Base-by-base conservation (phyloP, 2,329 filamentous ascomycete genomes). In the Tolypocladium paradoxum region DNA sequence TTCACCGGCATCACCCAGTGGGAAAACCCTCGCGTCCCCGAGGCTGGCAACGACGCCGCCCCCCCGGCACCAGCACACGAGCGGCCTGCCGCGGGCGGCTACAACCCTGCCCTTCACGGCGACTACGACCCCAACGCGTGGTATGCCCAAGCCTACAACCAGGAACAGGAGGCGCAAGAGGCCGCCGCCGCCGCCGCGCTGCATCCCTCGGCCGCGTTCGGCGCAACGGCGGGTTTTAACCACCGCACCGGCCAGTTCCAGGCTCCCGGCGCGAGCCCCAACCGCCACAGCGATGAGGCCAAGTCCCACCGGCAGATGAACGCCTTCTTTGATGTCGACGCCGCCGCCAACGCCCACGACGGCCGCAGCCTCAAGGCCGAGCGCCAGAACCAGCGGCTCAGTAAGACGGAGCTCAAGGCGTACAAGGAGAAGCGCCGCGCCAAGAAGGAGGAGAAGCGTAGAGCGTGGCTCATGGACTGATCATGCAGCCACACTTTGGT, bases 41-140 rank as follows among this genome's bases (percentile, higher is more conserved):
- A 73, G 48, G 52, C 63, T n/a, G 55, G 64, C 27, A 55, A 61
- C 18, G 55, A 64, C 40, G 57, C 63, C 55, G 68, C 56, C 45
- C 68, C 60, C 60, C 70, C 60, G 35, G 63, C 62, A 6, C 69
- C 68, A 6, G 58, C 65, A 52, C 65, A 67, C 54, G 68, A 70
- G 56, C 67, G 53, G 51, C 72, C 60, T 47, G 72, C 80, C 24
- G 79, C 78, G 6, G 85, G 85, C 54, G 90, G 92, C 56, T 99
- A 99, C 73, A 96, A 97, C 66, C 93, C 93, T 1, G 88, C 90
- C 27, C 92, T 99, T 47, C 93, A 99, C 68, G 93, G 93, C 61
- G 87, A 91, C 72, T 99, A 96, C 74, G 93, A 99, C 64, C 90
- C 91, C 4, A 93, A 85, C 55, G 92, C 93, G n/a, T 88, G 90